These are phyloP conservation scores for Pichia kudriavzevii DNA, from an alignment of 1,139 yeast species.

Conservation along the genomic window DNA sequence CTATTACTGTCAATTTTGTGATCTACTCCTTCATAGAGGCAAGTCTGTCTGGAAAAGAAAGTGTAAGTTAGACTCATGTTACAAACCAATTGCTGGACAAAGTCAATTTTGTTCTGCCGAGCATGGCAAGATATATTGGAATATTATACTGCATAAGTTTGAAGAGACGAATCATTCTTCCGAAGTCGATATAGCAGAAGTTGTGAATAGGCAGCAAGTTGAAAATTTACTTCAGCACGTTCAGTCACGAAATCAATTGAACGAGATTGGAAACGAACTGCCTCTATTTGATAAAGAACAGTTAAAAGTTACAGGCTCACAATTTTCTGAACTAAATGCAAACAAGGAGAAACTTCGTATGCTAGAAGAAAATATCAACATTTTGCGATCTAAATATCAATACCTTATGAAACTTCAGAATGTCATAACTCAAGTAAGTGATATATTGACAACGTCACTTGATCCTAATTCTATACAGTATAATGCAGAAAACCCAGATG, in stretches of 20 bases:
- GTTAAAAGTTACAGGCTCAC: slow-evolving; percentile 20
- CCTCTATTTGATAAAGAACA: slow-evolving; percentile 24
- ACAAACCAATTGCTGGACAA: slow-evolving; percentile 42
- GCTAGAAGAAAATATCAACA: slow-evolving; percentile 8
- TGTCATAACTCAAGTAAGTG: slow-evolving; percentile 34
- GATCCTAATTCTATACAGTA: slow-evolving; percentile 12
- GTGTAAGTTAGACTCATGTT: slow-evolving; percentile 59
- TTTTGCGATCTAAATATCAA: slow-evolving; percentile 13
- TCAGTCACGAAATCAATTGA: slow-evolving; percentile 25
- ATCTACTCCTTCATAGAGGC: slow-evolving; percentile 36
- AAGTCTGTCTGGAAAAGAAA: slow-evolving; percentile 64
- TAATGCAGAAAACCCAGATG: slow-evolving; percentile 10
- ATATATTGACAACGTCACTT: slow-evolving; percentile 19
- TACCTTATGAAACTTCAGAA: slow-evolving; percentile 33
- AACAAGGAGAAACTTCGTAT: slow-evolving; percentile 8
- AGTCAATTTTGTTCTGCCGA: slow-evolving; percentile 72
- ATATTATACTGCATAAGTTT: slow-evolving; percentile 9
- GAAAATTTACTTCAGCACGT: slow-evolving; percentile 19
- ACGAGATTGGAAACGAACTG: slow-evolving; percentile 28
- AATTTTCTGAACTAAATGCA: slow-evolving; percentile 21
- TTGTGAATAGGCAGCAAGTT: slow-evolving; percentile 18
- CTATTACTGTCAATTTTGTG: slow-evolving; percentile 73
- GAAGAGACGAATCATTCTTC: background rate
- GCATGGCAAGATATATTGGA: slow-evolving; percentile 60
- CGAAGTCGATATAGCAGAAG: slow-evolving; percentile 6